Percentiles rank a stretch among this genome's conserved stretches.
phyloP scores from a whole-genome alignment of 331 rosid genomes.

The Acacia pycnantha region DNA sequence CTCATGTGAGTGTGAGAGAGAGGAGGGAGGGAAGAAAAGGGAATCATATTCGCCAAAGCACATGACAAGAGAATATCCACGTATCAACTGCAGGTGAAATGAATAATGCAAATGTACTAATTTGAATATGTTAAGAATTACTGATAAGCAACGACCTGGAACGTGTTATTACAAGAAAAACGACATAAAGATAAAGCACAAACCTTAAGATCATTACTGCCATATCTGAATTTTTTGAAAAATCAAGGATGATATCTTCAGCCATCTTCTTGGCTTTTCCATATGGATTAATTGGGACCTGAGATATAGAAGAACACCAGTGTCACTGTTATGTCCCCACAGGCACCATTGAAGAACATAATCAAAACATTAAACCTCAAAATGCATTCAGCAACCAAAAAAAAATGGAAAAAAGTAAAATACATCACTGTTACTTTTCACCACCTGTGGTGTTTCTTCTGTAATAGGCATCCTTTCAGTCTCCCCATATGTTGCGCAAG shows the following conservation, averaged over 20 bases:
- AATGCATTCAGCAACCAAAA: background rate
- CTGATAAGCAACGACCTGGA: too few relatives aligned
- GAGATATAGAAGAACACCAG: background rate
- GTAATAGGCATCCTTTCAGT: constrained; percentile 96
- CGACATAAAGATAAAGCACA: too few relatives aligned
- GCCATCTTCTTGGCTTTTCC: constrained; percentile 98
- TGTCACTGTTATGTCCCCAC: background rate
- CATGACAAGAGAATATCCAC: background rate
- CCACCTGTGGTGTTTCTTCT: constrained; percentile 85
- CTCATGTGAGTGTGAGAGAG: too few relatives aligned
- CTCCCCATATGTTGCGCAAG: constrained; percentile 98
- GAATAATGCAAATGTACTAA: too few relatives aligned
- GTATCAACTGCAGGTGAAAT: too few relatives aligned
- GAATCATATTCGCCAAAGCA: background rate
- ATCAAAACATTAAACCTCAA: background rate
- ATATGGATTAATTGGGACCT: constrained; percentile 90
- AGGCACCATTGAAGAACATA: constrained; percentile 3
- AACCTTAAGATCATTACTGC: constrained; percentile 92
- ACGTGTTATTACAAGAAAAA: too few relatives aligned
- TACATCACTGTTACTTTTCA: constrained; percentile 3
- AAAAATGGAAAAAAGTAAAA: background rate
- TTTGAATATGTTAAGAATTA: too few relatives aligned
- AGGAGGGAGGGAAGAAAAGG: background rate
- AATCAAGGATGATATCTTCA: constrained; percentile 88
- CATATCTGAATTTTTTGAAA: constrained; percentile 81